Conservation (phyloP, 1,139 yeast genomes). For the Scheffersomyces segobiensis region DNA sequence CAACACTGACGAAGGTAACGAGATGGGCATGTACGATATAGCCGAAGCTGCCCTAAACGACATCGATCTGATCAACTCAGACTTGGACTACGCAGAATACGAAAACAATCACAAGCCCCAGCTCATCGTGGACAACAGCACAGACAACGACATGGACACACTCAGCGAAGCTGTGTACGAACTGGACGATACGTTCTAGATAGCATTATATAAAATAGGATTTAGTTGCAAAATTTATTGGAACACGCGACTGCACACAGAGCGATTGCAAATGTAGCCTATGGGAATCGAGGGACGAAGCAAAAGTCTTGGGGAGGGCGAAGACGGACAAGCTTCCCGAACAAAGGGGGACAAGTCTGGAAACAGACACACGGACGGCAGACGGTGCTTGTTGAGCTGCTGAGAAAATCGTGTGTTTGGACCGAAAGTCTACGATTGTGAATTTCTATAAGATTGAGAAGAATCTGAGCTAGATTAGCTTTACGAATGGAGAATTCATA, state of each 20-base stretch:
- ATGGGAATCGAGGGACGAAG: neutral
- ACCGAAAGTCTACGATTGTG: neutral
- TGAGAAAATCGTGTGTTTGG: neutral
- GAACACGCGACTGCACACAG: neutral
- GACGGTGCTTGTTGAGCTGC: neutral
- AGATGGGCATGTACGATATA: constrained; percentile 1
- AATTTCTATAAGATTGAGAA: neutral
- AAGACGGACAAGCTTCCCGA: neutral
- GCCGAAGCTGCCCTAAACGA: constrained; percentile 4
- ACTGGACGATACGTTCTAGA: neutral
- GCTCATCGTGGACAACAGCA: neutral
- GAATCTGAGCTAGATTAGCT: too few species aligned
- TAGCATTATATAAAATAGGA: neutral
- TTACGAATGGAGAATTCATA: neutral
- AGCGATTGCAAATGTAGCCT: neutral
- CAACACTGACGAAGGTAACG: neutral
- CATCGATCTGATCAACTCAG: constrained; percentile 5
- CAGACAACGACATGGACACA: neutral
- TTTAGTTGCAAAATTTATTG: neutral
- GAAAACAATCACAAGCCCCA: neutral
- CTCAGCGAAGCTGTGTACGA: neutral
- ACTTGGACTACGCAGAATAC: neutral
- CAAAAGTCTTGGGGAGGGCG: neutral
- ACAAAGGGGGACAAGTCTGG: neutral
- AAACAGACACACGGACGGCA: neutral